These are phyloP conservation scores for Penicillium flavigenum DNA, from an alignment of 495 filamentous ascomycete species.

Conservation along the genomic window DNA sequence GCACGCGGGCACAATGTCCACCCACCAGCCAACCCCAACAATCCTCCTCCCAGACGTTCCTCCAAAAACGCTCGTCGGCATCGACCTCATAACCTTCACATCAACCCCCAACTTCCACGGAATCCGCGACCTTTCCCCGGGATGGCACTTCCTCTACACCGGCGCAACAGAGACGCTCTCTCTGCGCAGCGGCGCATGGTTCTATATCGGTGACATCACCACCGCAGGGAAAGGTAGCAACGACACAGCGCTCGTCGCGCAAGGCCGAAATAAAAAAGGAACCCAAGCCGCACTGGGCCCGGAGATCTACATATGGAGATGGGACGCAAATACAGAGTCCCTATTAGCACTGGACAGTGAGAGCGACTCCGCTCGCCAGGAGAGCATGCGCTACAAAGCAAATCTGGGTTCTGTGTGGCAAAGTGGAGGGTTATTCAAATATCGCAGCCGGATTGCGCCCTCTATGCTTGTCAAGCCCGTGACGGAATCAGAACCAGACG, in stretches of 20 bases:
- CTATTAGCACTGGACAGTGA: constrained; percentile 27
- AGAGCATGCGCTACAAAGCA: constrained; percentile 43
- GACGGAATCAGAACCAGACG: background rate
- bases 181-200: constrained; percentile 61
- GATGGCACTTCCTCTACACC: constrained; percentile 64
- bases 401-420: constrained; percentile 45
- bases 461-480: constrained; percentile 21
- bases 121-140: constrained; percentile 55
- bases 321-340: constrained; percentile 39
- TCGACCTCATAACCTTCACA: constrained; percentile 55
- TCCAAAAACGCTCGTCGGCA: constrained; percentile 50
- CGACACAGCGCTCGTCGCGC: constrained; percentile 19
- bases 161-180: constrained; percentile 56
- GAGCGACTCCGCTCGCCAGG: constrained; percentile 30
- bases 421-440: constrained; percentile 41
- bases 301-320: constrained; percentile 49
- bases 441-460: constrained; percentile 40
- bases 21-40: constrained; percentile 40
- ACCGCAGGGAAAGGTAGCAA: constrained; percentile 16
- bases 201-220: constrained; percentile 47
- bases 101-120: constrained; percentile 57
- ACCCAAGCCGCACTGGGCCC: background rate
- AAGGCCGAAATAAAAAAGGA: background rate
- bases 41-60: constrained; percentile 51
- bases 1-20: constrained; percentile 7